phyloP scores from a whole-genome alignment of 1,284 basidiomycete species.

The Inonotus hispidus region DNA sequence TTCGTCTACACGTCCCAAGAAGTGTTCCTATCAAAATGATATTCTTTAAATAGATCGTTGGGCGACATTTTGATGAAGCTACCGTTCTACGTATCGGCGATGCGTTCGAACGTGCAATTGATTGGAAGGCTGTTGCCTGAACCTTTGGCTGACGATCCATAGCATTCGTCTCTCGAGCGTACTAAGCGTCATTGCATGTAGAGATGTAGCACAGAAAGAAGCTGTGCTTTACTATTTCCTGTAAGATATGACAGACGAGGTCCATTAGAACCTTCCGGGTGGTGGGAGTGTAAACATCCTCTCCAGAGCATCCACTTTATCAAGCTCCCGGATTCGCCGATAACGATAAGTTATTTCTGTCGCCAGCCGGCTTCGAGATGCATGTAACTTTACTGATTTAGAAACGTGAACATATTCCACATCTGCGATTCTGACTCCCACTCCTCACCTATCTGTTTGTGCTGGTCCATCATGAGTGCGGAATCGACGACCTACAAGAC shows the following conservation, averaged over 20 bases:
- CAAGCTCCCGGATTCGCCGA: not conserved
- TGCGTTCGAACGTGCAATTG: not conserved
- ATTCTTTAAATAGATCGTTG: not conserved
- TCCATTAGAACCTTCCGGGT: not conserved
- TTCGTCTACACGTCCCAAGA: not conserved
- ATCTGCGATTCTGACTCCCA: not conserved
- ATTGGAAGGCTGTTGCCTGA: not conserved
- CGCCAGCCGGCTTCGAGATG: not conserved
- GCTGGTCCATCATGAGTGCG: not conserved
- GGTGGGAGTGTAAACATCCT: not conserved
- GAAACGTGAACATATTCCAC: not conserved
- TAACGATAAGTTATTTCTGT: not conserved
- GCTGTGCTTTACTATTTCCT: not conserved
- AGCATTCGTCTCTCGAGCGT: not conserved
- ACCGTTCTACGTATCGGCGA: not conserved
- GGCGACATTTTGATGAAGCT: conserved; percentile 2
- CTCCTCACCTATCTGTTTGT: not conserved
- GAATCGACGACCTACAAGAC: conserved; percentile 3
- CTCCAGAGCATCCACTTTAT: not conserved
- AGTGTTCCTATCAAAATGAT: not conserved
- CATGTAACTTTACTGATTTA: not conserved
- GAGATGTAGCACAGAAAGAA: not conserved
- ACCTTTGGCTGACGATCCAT: not conserved
- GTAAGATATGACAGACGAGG: no score
- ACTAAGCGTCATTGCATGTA: not conserved